Evolutionary conservation across 75 land plant genomes (phyloP).

Genomic region (Chamaecyparis obtusa): DNA sequence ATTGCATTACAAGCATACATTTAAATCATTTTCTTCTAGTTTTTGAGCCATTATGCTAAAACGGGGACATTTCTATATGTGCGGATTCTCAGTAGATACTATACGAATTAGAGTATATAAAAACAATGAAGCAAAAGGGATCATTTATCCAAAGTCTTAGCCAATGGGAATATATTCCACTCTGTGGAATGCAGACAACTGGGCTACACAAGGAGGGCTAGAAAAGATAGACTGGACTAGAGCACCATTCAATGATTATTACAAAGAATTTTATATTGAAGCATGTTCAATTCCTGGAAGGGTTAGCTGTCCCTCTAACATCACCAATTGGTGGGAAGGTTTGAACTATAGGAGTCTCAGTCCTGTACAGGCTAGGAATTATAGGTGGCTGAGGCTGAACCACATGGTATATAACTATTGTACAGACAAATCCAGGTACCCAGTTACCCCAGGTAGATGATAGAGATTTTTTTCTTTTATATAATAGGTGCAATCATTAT

Average conservation of each 20-base stretch:
- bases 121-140: constrained; percentile 57
- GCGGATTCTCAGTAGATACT: constrained; percentile 73
- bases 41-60: neutral
- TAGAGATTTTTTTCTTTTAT: no score
- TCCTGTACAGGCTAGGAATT: constrained; percentile 20
- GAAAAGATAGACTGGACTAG: constrained; percentile 78
- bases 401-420: constrained; percentile 77
- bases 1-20: no score
- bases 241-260: constrained; percentile 73
- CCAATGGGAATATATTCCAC: constrained; percentile 80
- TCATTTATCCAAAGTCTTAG: constrained; percentile 56
- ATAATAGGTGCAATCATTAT: no score
- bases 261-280: constrained; percentile 71
- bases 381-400: constrained; percentile 53
- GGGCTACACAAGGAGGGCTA: constrained; percentile 86
- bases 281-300: constrained; percentile 53
- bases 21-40: no score
- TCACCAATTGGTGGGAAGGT: constrained; percentile 46
- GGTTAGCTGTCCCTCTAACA: constrained; percentile 19
- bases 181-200: constrained; percentile 79
- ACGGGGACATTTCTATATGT: neutral
- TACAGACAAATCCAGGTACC: constrained; percentile 52
- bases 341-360: constrained; percentile 26
- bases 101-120: constrained; percentile 76
- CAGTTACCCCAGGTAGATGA: constrained; percentile 27